Conservation (phyloP, 2,329 filamentous ascomycete species). For the Septoria linicola region DNA sequence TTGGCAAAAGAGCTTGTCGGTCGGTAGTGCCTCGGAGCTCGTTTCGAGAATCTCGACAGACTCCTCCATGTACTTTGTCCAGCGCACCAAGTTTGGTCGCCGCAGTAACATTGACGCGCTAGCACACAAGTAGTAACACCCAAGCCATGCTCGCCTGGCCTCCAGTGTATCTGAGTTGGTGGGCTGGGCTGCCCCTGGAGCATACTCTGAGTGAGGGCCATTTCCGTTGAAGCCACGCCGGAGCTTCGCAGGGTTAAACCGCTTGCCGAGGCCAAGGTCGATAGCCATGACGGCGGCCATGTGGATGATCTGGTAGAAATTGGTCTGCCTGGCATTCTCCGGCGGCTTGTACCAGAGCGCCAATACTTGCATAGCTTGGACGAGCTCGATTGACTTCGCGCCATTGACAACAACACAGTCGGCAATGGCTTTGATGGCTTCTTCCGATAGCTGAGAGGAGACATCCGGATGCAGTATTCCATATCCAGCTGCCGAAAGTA, state of each 20-base stretch:
- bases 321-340: slow-evolving; percentile 78
- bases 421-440: slow-evolving; percentile 71
- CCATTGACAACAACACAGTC: slow-evolving; percentile 72
- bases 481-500: slow-evolving; percentile 55
- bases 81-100: slow-evolving; percentile 58
- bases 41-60: slow-evolving; percentile 58
- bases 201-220: slow-evolving; percentile 37
- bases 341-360: slow-evolving; percentile 86
- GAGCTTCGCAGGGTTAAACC: slow-evolving; percentile 42
- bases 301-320: slow-evolving; percentile 85
- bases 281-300: slow-evolving; percentile 78
- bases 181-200: slow-evolving; percentile 30
- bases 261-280: slow-evolving; percentile 73
- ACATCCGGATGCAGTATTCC: slow-evolving; percentile 53
- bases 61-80: slow-evolving; percentile 64
- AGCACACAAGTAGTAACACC: slow-evolving; percentile 61
- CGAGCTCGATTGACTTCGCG: slow-evolving; percentile 77
- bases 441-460: slow-evolving; percentile 63
- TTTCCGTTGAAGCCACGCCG: slow-evolving; percentile 38
- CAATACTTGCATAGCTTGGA: slow-evolving; percentile 73
- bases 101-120: slow-evolving; percentile 60
- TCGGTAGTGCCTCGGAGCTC: slow-evolving; percentile 57
- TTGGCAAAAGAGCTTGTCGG: slow-evolving; percentile 57
- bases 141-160: slow-evolving; percentile 58
- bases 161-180: slow-evolving; percentile 55